Evolutionary conservation across 176 grass and related monocot genomes (phyloP).

Genomic region (Cenchrus americanus): DNA sequence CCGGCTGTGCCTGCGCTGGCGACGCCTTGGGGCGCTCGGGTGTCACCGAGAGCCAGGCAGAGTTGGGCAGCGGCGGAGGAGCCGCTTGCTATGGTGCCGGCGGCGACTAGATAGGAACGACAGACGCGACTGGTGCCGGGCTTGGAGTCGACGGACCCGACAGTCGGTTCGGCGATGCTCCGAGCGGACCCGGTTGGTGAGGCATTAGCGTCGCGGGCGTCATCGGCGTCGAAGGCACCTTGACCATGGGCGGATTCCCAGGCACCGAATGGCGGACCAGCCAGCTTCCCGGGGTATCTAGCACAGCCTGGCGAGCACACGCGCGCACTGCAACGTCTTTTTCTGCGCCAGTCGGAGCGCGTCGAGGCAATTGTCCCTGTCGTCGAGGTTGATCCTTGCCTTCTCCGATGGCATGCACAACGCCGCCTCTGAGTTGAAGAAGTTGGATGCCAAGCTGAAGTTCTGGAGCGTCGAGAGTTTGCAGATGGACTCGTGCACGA

Average conservation of each 20-base stretch:
- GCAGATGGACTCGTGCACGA: slow-evolving; percentile 54
- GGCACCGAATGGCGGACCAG: neutral
- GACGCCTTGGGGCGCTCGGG: slow-evolving; percentile 26
- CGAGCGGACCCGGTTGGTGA: no score
- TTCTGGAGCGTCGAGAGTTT: slow-evolving; percentile 50
- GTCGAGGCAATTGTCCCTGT: slow-evolving; percentile 52
- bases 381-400: slow-evolving; percentile 25
- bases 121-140: no score
- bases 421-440: slow-evolving; percentile 52
- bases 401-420: slow-evolving; percentile 42
- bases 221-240: neutral
- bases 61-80: slow-evolving; percentile 34
- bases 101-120: no score
- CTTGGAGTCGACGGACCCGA: no score
- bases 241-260: neutral
- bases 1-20: neutral
- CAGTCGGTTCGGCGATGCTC: no score
- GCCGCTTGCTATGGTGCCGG: neutral
- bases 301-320: slow-evolving; percentile 48
- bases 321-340: slow-evolving; percentile 48
- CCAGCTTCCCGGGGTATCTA: neutral
- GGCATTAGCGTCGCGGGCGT: neutral
- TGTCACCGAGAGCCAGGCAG: slow-evolving; percentile 1
- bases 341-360: slow-evolving; percentile 37
- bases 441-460: slow-evolving; percentile 69